phyloP scores from a whole-genome alignment of 2,329 filamentous ascomycete species.

The Fusarium duplospermum region DNA sequence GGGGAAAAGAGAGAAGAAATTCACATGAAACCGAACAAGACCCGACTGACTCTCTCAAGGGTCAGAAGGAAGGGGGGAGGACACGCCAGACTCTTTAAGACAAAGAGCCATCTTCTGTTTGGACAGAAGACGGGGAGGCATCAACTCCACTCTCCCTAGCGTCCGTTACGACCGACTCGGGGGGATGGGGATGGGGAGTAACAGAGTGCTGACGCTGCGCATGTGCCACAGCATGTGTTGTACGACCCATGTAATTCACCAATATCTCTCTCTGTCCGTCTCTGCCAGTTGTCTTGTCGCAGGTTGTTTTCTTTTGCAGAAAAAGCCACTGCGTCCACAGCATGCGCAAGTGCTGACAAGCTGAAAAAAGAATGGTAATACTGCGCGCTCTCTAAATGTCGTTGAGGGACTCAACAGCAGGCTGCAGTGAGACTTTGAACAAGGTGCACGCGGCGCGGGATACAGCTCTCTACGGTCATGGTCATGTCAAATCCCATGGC shows the following conservation, averaged over 20 bases:
- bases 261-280: not conserved
- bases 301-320: not conserved
- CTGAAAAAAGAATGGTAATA: constrained; percentile 9
- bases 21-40: constrained; percentile 44
- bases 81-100: constrained; percentile 7
- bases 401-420: not conserved
- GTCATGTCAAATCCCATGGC: not conserved
- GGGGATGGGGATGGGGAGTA: not conserved
- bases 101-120: constrained; percentile 13
- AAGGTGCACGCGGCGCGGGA: not conserved
- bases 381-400: not conserved
- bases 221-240: constrained; percentile 16
- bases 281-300: no score
- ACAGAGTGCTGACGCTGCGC: constrained; percentile 32
- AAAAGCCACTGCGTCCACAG: not conserved
- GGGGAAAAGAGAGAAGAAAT: constrained; percentile 10
- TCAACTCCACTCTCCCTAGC: constrained; percentile 17
- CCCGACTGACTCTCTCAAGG: constrained; percentile 5
- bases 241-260: constrained; percentile 6
- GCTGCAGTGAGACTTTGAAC: not conserved
- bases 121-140: constrained; percentile 9
- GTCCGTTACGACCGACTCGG: constrained; percentile 6
- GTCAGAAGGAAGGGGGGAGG: not conserved
- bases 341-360: constrained; percentile 24
- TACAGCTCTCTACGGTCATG: not conserved